phyloP scores from a whole-genome alignment of 208 protist genomes.

The Acanthamoeba quina region DNA sequence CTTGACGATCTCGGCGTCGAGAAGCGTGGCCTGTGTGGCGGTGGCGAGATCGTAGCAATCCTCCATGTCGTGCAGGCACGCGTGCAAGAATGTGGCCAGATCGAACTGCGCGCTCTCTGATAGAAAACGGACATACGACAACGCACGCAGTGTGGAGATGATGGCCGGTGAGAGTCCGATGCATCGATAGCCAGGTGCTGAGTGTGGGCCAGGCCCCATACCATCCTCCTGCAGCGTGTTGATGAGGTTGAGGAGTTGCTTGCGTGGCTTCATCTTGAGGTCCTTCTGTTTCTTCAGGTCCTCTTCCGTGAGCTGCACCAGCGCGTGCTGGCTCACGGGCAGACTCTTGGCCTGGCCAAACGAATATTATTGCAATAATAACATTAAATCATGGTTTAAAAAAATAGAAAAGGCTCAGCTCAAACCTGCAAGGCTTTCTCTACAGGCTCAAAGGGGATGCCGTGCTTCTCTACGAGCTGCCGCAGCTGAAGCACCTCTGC shows the following conservation, averaged over 20 bases:
- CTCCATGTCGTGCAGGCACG: constrained; percentile 46
- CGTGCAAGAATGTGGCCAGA: constrained; percentile 22
- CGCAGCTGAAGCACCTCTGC: constrained; percentile 50
- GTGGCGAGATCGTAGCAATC: background rate
- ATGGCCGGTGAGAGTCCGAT: background rate
- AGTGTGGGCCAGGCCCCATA: background rate
- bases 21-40: background rate
- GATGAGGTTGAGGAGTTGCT: constrained; percentile 35
- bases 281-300: constrained; percentile 29
- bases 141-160: background rate
- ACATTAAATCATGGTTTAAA: background rate
- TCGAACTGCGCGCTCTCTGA: constrained; percentile 37
- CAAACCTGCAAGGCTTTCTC: constrained; percentile 40
- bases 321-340: background rate
- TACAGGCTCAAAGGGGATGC: constrained; percentile 5
- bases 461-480: constrained; percentile 38
- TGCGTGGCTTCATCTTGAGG: constrained; percentile 59
- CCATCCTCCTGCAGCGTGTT: constrained; percentile 9
- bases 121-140: background rate
- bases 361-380: background rate
- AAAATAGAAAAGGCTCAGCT: background rate
- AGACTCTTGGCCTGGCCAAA: constrained; percentile 26
- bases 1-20: constrained; percentile 35
- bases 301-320: constrained; percentile 27
- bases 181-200: too few relatives aligned